Evolutionary conservation across 441 rosid species (phyloP).

Genomic region (Pelargonium exstipulatum): DNA sequence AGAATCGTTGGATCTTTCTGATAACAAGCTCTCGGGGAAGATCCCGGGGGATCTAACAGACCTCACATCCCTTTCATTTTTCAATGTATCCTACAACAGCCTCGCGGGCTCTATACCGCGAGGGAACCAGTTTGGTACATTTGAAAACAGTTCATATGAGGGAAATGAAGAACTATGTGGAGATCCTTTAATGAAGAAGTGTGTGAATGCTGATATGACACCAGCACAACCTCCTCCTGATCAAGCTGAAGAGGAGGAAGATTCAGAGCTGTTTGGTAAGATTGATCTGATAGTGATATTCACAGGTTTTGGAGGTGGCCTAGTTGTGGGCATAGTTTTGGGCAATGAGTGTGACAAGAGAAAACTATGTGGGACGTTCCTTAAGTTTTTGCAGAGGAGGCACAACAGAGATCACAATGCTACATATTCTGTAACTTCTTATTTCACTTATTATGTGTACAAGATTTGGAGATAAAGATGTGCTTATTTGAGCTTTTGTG

Average conservation of each 20-base stretch:
- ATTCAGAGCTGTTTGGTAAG: not conserved
- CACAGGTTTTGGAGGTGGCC: not conserved
- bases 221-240: not conserved
- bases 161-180: conserved; percentile 12
- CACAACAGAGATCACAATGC: not conserved
- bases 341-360: not conserved
- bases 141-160: not conserved
- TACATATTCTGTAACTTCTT: not conserved
- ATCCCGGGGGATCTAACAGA: not conserved
- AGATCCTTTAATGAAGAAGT: not conserved
- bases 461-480: not conserved
- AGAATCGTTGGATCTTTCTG: conserved; percentile 18
- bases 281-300: not conserved
- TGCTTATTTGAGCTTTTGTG: not conserved
- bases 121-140: conserved; percentile 8
- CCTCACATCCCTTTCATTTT: not conserved
- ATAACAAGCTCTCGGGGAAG: not conserved
- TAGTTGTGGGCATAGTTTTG: not conserved
- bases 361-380: not conserved
- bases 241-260: not conserved
- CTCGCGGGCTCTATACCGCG: not conserved
- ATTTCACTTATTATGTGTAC: not conserved
- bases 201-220: not conserved
- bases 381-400: not conserved
- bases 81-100: not conserved